phyloP scores from a whole-genome alignment of 2,329 filamentous ascomycete species.

The Allantophomopsis lycopodina region DNA sequence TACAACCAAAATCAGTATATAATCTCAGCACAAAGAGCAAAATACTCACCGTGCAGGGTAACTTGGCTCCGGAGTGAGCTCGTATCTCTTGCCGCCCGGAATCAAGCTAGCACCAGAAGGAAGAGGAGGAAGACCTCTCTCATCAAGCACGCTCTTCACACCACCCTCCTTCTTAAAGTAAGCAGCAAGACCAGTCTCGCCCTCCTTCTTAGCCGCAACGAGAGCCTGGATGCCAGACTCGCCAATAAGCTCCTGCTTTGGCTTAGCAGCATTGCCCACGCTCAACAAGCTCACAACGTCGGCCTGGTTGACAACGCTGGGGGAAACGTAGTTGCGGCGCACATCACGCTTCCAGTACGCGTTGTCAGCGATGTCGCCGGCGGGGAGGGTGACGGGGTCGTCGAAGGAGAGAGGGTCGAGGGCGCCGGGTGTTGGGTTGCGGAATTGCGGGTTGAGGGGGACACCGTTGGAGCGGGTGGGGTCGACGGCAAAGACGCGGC shows the following conservation, averaged over 20 bases:
- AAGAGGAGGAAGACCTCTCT: constrained; percentile 73
- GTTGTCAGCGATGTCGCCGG: constrained; percentile 80
- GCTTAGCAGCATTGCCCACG: constrained; percentile 67
- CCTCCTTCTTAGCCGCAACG: constrained; percentile 62
- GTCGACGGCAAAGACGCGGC: constrained; percentile 67
- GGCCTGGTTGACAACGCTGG: constrained; percentile 68
- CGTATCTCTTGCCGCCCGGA: constrained; percentile 54
- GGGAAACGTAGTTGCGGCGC: constrained; percentile 68
- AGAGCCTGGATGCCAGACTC: constrained; percentile 61
- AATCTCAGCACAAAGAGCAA: constrained; percentile 1
- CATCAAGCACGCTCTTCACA: constrained; percentile 48
- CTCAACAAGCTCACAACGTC: constrained; percentile 76
- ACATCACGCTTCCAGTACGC: constrained; percentile 92
- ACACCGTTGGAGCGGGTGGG: constrained; percentile 82
- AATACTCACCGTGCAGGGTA: constrained; percentile 55
- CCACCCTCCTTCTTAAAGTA: constrained; percentile 53
- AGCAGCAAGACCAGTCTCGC: constrained; percentile 56
- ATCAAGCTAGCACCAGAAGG: constrained; percentile 47
- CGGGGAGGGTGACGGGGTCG: constrained; percentile 74
- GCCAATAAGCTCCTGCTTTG: constrained; percentile 73
- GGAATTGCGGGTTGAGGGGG: constrained; percentile 85
- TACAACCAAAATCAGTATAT: constrained; percentile 19
- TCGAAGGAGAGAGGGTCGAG: constrained; percentile 60
- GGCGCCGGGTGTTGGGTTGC: constrained; percentile 68
- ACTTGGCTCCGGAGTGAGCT: constrained; percentile 48